These are phyloP conservation scores for Collybiopsis confluens DNA, from an alignment of 768 basidiomycete genomes.

Conservation along the genomic window DNA sequence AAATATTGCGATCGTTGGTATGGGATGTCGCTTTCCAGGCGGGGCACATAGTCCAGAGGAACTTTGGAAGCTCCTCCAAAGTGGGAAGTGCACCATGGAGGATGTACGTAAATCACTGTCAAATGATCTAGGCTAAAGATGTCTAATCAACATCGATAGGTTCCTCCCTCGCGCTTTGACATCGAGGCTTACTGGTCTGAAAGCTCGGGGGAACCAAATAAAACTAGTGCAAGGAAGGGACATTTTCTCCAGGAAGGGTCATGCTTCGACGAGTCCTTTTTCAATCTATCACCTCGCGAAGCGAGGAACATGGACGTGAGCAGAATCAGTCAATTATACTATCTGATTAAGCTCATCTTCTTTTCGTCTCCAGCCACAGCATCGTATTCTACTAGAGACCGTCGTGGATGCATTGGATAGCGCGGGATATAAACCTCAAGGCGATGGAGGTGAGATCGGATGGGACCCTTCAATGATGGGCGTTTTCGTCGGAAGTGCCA, in stretches of 20 bases:
- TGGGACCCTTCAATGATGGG: constrained; percentile 5
- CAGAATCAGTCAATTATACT: background rate
- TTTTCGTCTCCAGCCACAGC: constrained; percentile 3
- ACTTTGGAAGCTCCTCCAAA: constrained; percentile 4
- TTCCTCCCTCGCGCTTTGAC: constrained; percentile 6
- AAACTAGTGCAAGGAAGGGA: constrained; percentile 37
- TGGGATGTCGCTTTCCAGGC: constrained; percentile 9
- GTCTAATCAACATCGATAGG: no score
- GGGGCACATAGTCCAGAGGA: constrained; percentile 7
- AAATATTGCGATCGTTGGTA: constrained; percentile 7
- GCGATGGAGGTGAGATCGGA: constrained; percentile 1
- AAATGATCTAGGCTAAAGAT: background rate
- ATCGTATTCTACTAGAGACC: constrained; percentile 7
- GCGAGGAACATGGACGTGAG: constrained; percentile 6
- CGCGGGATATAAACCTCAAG: constrained; percentile 1
- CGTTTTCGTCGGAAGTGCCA: constrained; percentile 5
- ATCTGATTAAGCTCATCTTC: background rate
- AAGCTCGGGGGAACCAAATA: background rate
- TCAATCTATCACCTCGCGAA: constrained; percentile 7
- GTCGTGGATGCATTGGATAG: constrained; percentile 9
- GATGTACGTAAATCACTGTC: background rate
- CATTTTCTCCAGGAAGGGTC: constrained; percentile 51
- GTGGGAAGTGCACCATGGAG: constrained; percentile 2
- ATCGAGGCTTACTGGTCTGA: constrained; percentile 4
- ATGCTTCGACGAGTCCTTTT: constrained; percentile 4